Percentiles rank a stretch among this genome's conserved stretches.
phyloP scores from a whole-genome alignment of 192 early-diverging fungal genomes.

The Dispira simplex region DNA sequence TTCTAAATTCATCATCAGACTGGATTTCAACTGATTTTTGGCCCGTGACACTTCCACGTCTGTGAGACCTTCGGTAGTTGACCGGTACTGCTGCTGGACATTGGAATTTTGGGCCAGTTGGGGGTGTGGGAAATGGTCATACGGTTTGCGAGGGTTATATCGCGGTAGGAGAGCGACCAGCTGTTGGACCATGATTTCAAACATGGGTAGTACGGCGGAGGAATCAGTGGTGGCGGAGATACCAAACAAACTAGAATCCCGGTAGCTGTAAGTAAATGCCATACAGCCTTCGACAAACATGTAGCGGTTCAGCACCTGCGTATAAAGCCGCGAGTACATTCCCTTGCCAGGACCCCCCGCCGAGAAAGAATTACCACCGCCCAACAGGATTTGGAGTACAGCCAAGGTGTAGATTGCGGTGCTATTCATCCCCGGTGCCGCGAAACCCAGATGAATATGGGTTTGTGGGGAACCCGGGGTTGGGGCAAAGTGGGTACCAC shows the following conservation, averaged over 20 bases:
- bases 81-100: slow-evolving; percentile 15
- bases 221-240: slow-evolving; percentile 77
- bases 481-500: slow-evolving; percentile 58
- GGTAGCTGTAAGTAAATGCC: slow-evolving; percentile 83
- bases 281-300: slow-evolving; percentile 92
- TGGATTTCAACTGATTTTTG: slow-evolving; percentile 91
- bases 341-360: slow-evolving; percentile 98
- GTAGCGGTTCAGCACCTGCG: slow-evolving; percentile 84
- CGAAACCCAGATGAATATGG: slow-evolving; percentile 84
- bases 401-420: slow-evolving; percentile 89
- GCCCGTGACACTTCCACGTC: slow-evolving; percentile 60
- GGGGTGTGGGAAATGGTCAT: background rate
- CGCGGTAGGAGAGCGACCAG: slow-evolving; percentile 3
- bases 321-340: slow-evolving; percentile 96
- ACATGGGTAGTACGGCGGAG: slow-evolving; percentile 48
- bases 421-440: slow-evolving; percentile 63
- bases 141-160: background rate
- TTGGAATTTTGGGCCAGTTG: background rate
- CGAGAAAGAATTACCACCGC: slow-evolving; percentile 91
- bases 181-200: slow-evolving; percentile 46
- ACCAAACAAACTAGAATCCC: slow-evolving; percentile 84
- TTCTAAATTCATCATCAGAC: slow-evolving; percentile 88
- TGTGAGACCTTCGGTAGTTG: slow-evolving; percentile 23
- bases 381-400: slow-evolving; percentile 76
- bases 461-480: slow-evolving; percentile 55